Conservation (phyloP, 768 basidiomycete species). For the Cystobasidium onofrii region DNA sequence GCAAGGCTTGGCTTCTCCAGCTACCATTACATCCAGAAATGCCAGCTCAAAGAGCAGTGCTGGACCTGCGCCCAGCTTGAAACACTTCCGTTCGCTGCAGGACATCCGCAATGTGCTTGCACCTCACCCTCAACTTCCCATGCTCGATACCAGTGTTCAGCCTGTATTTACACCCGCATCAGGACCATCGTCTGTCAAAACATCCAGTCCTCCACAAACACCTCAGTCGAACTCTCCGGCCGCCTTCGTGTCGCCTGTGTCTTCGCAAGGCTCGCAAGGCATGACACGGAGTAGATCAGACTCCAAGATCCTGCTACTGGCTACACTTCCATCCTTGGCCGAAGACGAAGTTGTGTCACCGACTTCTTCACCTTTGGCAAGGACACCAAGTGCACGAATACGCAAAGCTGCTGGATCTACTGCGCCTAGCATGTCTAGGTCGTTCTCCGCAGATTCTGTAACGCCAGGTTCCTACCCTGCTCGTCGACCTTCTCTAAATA, state of each 20-base stretch:
- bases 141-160: not conserved
- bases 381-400: not conserved
- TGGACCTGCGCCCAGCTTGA: not conserved
- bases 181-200: not conserved
- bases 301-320: not conserved
- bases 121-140: conserved; percentile 22
- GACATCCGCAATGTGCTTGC: conserved; percentile 18
- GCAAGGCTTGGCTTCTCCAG: not conserved
- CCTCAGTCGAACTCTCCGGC: not conserved
- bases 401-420: not conserved
- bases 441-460: not conserved
- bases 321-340: not conserved
- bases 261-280: not conserved
- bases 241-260: not conserved
- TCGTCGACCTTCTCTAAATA: not conserved
- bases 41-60: not conserved
- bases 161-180: not conserved
- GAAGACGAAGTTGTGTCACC: not conserved
- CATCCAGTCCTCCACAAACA: not conserved
- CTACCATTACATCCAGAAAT: not conserved
- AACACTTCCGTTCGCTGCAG: conserved; percentile 27
- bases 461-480: not conserved
- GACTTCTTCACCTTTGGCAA: not conserved
- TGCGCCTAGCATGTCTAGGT: not conserved
- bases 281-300: not conserved